These are phyloP conservation scores for Aspergillus nanangensis DNA, from an alignment of 495 filamentous ascomycete genomes.

Conservation along the genomic window DNA sequence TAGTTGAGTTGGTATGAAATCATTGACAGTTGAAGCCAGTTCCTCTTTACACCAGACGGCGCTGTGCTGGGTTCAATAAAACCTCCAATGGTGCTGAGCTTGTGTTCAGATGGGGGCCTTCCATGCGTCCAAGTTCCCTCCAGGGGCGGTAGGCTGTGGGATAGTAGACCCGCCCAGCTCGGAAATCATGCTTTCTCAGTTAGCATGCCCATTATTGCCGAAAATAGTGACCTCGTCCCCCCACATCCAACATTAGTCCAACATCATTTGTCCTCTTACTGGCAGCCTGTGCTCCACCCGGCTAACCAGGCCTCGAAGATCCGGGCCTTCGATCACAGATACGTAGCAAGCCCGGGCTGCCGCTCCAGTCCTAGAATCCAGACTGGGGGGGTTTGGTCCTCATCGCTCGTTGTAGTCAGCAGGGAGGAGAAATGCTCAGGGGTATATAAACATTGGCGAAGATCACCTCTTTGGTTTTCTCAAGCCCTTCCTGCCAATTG, in stretches of 20 bases:
- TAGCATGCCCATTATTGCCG: slow-evolving; percentile 13
- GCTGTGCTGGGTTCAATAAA: too few species aligned
- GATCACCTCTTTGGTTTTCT: slow-evolving; percentile 19
- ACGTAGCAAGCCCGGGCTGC: background rate
- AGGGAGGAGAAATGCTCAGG: slow-evolving; percentile 20
- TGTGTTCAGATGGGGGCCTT: background rate
- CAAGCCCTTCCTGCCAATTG: slow-evolving; percentile 20
- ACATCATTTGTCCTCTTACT: slow-evolving; percentile 15
- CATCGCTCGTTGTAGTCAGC: slow-evolving; percentile 10
- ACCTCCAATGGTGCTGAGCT: too few species aligned
- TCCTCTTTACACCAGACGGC: too few species aligned
- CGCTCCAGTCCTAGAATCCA: slow-evolving; percentile 10
- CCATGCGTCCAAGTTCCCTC: slow-evolving; percentile 1
- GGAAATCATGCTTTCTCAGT: slow-evolving; percentile 10
- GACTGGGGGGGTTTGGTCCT: slow-evolving; percentile 12
- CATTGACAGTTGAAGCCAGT: background rate
- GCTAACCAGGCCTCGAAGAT: slow-evolving; percentile 20
- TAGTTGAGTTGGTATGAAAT: too few species aligned
- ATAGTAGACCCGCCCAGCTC: slow-evolving; percentile 6
- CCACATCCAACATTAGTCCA: slow-evolving; percentile 18
- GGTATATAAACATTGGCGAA: slow-evolving; percentile 38
- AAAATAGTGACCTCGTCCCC: slow-evolving; percentile 18
- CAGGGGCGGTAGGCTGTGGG: background rate
- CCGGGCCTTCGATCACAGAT: slow-evolving; percentile 17
- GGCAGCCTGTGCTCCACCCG: slow-evolving; percentile 17